Evolutionary conservation across 495 filamentous ascomycete genomes (phyloP), one percentile per base, ranked within the genome.

Genomic region (Rhypophila decipiens): DNA sequence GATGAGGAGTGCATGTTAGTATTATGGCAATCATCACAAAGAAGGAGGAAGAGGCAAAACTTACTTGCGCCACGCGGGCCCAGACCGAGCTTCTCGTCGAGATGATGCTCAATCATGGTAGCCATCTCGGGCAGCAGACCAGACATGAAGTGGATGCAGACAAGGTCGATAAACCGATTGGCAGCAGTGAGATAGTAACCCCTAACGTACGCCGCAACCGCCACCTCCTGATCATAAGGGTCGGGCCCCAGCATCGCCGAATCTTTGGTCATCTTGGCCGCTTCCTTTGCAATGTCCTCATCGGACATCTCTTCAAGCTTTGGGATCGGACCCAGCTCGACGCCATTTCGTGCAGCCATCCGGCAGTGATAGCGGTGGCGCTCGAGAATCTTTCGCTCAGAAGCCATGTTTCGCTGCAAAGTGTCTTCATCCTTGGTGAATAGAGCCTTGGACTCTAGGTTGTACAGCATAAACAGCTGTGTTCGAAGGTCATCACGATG

Each of bases 131-230:
- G 63, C 13, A 79, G 60, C 11, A 76, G 51, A n/a, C 69, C 64
- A 0, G 65, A 66, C 49, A 71, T 67, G 31, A 78, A 66, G 46
- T 64, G 62, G 19, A 72, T 68, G 3, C 70, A 67, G 0, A 74
- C 67, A 15, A 59, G 60, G 51, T 81, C 77, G 1, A 71, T 63
- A 38, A 78, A 77, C 2, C 77, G 67, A 19, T 66, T 53, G 1
- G 69, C 69, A 1, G 75, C 72, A 3, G 70, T 74, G 18, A 69
- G 60, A 37, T 79, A 79, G 50, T 79, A 78, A 0, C 71, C 76
- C 0, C 75, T 53, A 11, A 78, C 69, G 38, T 73, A 76, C 0
- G 71, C 67, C 0, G 70, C 70, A 9, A 78, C 69, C 11, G 59
- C 58, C 1, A 79, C 54, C 42, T 79, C 76, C 0, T 57, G 55